These are phyloP conservation scores for Aspergillus thermomutatus DNA, from an alignment of 2,329 filamentous ascomycete species.

Conservation along the genomic window DNA sequence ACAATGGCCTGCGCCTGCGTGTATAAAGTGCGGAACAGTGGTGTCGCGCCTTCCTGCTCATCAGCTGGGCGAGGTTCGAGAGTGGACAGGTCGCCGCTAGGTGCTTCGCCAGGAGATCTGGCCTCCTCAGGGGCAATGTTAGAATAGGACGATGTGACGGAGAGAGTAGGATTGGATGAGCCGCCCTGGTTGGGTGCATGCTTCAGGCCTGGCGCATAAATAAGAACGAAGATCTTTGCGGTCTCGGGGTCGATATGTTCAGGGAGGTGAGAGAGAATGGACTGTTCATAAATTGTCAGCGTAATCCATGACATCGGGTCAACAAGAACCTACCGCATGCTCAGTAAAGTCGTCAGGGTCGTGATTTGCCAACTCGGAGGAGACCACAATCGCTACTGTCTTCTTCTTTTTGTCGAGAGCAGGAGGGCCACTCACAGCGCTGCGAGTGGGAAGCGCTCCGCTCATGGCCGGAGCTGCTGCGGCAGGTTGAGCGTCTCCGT, in stretches of 20 bases:
- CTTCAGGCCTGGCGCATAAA: slow-evolving; percentile 80
- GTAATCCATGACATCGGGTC: not conserved
- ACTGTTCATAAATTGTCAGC: slow-evolving; percentile 47
- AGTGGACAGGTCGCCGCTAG: slow-evolving; percentile 53
- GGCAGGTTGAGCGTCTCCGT: slow-evolving; percentile 24
- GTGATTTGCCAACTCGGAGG: slow-evolving; percentile 65
- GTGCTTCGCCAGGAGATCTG: slow-evolving; percentile 27
- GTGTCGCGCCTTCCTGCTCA: slow-evolving; percentile 47
- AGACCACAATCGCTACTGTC: slow-evolving; percentile 85
- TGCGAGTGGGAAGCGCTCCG: slow-evolving; percentile 31
- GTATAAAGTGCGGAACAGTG: slow-evolving; percentile 75
- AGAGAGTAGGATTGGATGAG: slow-evolving; percentile 55
- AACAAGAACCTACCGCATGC: slow-evolving; percentile 66
- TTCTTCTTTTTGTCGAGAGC: slow-evolving; percentile 55
- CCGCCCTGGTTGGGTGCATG: slow-evolving; percentile 45
- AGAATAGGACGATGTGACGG: slow-evolving; percentile 78
- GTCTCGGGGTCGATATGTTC: slow-evolving; percentile 69
- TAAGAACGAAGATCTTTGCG: slow-evolving; percentile 79
- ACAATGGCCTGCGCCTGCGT: slow-evolving; percentile 75
- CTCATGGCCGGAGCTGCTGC: slow-evolving; percentile 24
- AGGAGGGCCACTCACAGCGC: slow-evolving; percentile 29
- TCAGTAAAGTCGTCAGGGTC: slow-evolving; percentile 60
- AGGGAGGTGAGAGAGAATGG: slow-evolving; percentile 84
- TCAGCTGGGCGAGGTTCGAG: slow-evolving; percentile 47
- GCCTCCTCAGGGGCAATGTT: slow-evolving; percentile 76